phyloP scores from a whole-genome alignment of 805 yeast genomes.

The Saccharomycopsis schoenii region DNA sequence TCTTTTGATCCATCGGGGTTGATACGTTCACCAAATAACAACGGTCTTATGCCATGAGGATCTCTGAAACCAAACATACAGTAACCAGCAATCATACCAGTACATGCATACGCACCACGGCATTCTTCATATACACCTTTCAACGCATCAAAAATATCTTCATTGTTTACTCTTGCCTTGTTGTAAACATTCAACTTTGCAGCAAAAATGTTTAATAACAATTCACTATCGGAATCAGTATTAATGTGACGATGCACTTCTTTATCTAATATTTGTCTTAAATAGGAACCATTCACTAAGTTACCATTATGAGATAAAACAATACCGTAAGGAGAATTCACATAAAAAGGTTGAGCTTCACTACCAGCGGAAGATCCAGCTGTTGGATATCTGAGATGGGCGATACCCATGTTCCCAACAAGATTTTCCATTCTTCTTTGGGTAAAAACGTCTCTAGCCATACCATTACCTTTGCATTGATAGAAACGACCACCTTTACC shows the following conservation, averaged over 20 bases:
- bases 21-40: slow-evolving; percentile 73
- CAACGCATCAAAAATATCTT: slow-evolving; percentile 79
- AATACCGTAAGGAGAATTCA: slow-evolving; percentile 93
- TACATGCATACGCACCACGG: slow-evolving; percentile 96
- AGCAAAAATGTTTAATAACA: slow-evolving; percentile 83
- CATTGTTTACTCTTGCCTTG: slow-evolving; percentile 86
- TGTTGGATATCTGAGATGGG: slow-evolving; percentile 92
- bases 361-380: slow-evolving; percentile 94
- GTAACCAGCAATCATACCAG: slow-evolving; percentile 91
- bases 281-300: slow-evolving; percentile 73
- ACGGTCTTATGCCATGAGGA: slow-evolving; percentile 93
- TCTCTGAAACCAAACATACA: slow-evolving; percentile 95
- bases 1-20: slow-evolving; percentile 64
- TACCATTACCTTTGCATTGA: slow-evolving; percentile 98
- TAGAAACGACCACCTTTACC: slow-evolving; percentile 88
- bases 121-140: slow-evolving; percentile 70
- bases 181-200: slow-evolving; percentile 83
- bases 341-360: slow-evolving; percentile 98
- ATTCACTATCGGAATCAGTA: slow-evolving; percentile 93
- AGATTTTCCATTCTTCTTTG: slow-evolving; percentile 66
- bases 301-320: slow-evolving; percentile 90
- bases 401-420: slow-evolving; percentile 91
- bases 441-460: slow-evolving; percentile 97
- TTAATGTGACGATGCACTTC: slow-evolving; percentile 94
- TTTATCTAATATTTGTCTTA: slow-evolving; percentile 77